Evolutionary conservation across 495 filamentous ascomycete genomes (phyloP).

Genomic region (Viridothelium virens): DNA sequence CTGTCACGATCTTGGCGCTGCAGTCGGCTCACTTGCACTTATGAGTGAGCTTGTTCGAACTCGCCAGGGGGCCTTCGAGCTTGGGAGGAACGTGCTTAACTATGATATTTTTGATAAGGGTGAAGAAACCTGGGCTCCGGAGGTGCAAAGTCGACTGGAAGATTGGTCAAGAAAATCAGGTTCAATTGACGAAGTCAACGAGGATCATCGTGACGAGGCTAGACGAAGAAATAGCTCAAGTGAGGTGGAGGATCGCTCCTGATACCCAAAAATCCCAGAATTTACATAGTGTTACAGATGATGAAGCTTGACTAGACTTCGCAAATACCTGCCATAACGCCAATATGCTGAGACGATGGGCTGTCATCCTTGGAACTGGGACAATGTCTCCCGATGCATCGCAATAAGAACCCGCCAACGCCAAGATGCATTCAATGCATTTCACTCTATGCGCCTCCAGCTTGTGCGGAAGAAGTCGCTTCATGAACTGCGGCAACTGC

Average conservation of each 20-base stretch:
- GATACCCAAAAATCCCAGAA: background rate
- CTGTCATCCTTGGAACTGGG: background rate
- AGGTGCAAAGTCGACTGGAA: slow-evolving; percentile 57
- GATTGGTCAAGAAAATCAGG: slow-evolving; percentile 37
- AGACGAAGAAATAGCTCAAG: slow-evolving; percentile 11
- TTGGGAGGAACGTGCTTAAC: slow-evolving; percentile 69
- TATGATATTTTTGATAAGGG: slow-evolving; percentile 71
- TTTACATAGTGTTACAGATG: background rate
- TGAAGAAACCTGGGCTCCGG: slow-evolving; percentile 75
- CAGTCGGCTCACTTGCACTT: slow-evolving; percentile 68
- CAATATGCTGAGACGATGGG: background rate
- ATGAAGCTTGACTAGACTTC: background rate
- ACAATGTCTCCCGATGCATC: background rate
- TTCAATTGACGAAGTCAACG: background rate
- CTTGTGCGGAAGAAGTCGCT: background rate
- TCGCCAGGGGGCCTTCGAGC: slow-evolving; percentile 68
- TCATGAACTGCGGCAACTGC: background rate
- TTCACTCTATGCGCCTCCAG: background rate
- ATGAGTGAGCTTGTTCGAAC: slow-evolving; percentile 81
- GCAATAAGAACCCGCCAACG: background rate
- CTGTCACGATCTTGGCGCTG: slow-evolving; percentile 82
- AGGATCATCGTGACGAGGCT: background rate
- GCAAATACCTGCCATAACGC: background rate
- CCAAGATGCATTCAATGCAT: background rate
- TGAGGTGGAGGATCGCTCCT: slow-evolving; percentile 4